Conservation (phyloP, 176 grass and related monocot genomes). For the Dactylis glomerata region DNA sequence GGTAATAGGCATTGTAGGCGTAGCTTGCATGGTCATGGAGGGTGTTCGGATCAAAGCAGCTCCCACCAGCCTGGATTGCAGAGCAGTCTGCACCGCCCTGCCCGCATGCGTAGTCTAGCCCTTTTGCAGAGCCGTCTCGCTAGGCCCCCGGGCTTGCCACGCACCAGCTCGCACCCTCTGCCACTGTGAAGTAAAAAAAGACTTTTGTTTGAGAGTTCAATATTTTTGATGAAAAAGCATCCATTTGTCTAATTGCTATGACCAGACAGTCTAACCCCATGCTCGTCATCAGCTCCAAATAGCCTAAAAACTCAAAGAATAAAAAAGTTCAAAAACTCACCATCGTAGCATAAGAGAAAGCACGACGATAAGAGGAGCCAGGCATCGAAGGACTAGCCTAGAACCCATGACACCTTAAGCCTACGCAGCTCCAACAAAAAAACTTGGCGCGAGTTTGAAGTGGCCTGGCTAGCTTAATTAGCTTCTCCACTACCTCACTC, state of each 20-base stretch:
- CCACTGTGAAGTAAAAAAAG: not conserved
- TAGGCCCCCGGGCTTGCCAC: not conserved
- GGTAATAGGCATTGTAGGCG: not conserved
- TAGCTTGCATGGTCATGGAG: slow-evolving; percentile 8
- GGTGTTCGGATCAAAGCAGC: slow-evolving; percentile 54
- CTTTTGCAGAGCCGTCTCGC: slow-evolving; percentile 33
- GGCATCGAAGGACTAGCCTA: not conserved
- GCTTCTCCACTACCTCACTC: not conserved
- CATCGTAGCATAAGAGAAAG: not conserved
- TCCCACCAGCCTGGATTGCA: slow-evolving; percentile 39
- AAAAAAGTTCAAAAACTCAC: not conserved
- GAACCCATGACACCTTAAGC: not conserved
- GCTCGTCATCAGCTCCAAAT: too few relatives aligned
- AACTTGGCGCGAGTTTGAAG: too few relatives aligned
- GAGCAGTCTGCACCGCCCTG: slow-evolving; percentile 52
- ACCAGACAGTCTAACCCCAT: too few relatives aligned
- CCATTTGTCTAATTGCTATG: not conserved
- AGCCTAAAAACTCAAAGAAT: too few relatives aligned
- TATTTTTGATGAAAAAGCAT: not conserved
- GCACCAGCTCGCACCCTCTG: not conserved
- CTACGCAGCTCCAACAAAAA: not conserved
- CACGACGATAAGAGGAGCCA: not conserved
- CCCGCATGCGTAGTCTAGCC: slow-evolving; percentile 66
- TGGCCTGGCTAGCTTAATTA: not conserved
- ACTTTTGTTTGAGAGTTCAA: not conserved